Base-by-base conservation (phyloP, 768 basidiomycete species). In the Coprinopsis sp. region DNA sequence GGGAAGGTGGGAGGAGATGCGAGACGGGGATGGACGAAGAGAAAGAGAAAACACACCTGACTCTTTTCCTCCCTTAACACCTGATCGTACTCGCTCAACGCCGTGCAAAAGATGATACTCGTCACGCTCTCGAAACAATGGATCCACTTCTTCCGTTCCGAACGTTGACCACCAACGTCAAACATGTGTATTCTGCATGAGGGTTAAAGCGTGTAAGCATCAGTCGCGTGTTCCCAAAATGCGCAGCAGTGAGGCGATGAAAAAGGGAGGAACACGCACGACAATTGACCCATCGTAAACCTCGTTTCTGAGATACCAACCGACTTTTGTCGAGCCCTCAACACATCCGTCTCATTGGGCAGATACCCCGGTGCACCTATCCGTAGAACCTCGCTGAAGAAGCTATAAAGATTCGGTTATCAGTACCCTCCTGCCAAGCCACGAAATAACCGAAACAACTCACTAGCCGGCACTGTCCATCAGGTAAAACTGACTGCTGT, bases 391-490 rank as follows among this genome's bases (percentile, higher is more conserved):
- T 91, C 81, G 10, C 74, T 72, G 66, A 96, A 94, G 68, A 97
- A 97, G 64, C 89, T 92, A 50, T 8, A 16, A 33, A 10, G 7
- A 22, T 27, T 27, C 0, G 24, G 23, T 37, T 28, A 16, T 5
- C 19, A 28, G 23, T 19, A 23, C 31, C 18, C 16, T 6, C 24
- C 29, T 21, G 10, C 3, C 27, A 31, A 8, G 21, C 33, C 21
- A 22, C 19, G 33, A 28, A 58, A 47, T 8, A 40, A 33, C 1
- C 24, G 24, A 13, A 10, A n/a, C n/a, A n/a, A 77, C 87, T 60
- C 55, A 91, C 89, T 95, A 95, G 34, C 74, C 73, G 0, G 94
- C 94, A n/a, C 81, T 88, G 60, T 96, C 94, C 91, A 94, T 95
- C 12, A 96, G 71, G 60, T 95, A 94, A 57, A 95, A 95, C 45